A percentile compares a stretch with the other conserved stretches of the same genome.
phyloP scores from a whole-genome alignment of 306 rosid species.

The Psophocarpus tetragonolobus region DNA sequence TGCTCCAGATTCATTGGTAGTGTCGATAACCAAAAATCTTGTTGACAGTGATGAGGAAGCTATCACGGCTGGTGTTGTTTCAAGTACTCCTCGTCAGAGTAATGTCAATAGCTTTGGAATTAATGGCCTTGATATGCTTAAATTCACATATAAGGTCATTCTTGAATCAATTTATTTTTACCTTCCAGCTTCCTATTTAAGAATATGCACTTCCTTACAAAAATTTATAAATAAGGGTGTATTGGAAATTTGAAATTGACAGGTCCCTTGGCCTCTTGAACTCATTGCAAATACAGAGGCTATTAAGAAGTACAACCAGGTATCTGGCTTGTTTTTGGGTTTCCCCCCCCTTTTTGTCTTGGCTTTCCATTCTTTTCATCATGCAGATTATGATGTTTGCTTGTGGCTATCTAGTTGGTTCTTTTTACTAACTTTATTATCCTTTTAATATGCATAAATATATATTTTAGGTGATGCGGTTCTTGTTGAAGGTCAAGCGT shows the following conservation, averaged over 20 bases:
- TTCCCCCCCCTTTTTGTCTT: not conserved
- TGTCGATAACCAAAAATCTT: constrained; percentile 61
- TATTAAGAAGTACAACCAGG: constrained; percentile 95
- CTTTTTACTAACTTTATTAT: constrained; percentile 18
- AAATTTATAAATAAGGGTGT: not conserved
- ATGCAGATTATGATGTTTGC: constrained; percentile 10
- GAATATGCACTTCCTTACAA: constrained; percentile 10
- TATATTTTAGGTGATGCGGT: constrained; percentile 74
- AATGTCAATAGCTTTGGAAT: constrained; percentile 69
- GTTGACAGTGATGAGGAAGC: constrained; percentile 62
- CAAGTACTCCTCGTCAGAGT: constrained; percentile 57
- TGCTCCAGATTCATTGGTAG: constrained; percentile 87
- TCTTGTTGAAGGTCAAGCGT: constrained; percentile 93
- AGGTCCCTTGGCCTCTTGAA: constrained; percentile 99
- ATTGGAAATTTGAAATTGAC: constrained; percentile 41
- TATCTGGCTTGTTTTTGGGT: constrained; percentile 34
- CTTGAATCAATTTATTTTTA: constrained; percentile 28
- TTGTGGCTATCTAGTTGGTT: constrained; percentile 21
- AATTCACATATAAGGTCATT: constrained; percentile 82
- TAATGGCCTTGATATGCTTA: constrained; percentile 81
- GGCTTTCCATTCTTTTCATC: constrained; percentile 25
- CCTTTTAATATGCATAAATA: not conserved
- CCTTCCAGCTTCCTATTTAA: constrained; percentile 19
- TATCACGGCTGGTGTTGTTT: constrained; percentile 42
- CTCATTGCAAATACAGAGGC: constrained; percentile 92